phyloP scores from a whole-genome alignment of 768 basidiomycete species.

The Pulveroboletus ravenelii region DNA sequence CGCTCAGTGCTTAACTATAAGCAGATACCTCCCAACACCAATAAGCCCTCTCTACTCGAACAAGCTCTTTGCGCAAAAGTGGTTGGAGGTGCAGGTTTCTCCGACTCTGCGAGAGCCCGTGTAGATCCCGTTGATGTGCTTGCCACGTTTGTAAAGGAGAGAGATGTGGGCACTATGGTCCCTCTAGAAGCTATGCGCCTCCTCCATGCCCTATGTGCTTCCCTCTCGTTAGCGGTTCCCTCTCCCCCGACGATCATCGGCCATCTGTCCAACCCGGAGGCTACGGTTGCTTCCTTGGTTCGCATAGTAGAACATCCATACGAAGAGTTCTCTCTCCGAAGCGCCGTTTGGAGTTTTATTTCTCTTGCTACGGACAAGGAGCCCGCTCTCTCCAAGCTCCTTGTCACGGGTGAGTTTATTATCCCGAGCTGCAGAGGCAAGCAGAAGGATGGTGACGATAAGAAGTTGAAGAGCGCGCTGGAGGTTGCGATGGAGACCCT shows the following conservation, averaged over 20 bases:
- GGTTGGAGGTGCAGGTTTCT: constrained; percentile 42
- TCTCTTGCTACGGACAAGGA: constrained; percentile 78
- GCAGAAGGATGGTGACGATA: constrained; percentile 31
- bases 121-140: constrained; percentile 74
- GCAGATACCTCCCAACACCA: constrained; percentile 38
- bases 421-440: constrained; percentile 42
- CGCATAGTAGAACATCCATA: constrained; percentile 75
- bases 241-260: constrained; percentile 71
- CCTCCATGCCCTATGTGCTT: constrained; percentile 62
- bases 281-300: constrained; percentile 61
- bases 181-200: constrained; percentile 65
- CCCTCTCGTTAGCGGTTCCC: constrained; percentile 55
- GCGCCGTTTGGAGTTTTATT: constrained; percentile 81
- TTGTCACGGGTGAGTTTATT: constrained; percentile 71
- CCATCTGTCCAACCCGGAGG: constrained; percentile 74
- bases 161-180: constrained; percentile 55
- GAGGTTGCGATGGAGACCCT: constrained; percentile 64
- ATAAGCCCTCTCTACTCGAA: constrained; percentile 65
- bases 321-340: constrained; percentile 67
- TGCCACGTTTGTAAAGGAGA: constrained; percentile 59
- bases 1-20: constrained; percentile 65
- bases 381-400: constrained; percentile 76
- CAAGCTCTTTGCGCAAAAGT: constrained; percentile 67
- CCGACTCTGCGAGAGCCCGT: constrained; percentile 43
- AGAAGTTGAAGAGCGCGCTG: constrained; percentile 52